Percentiles rank a stretch among this genome's conserved stretches.
Evolutionary conservation across 106 monocot species (phyloP).

Genomic region (Phalaenopsis equestris): DNA sequence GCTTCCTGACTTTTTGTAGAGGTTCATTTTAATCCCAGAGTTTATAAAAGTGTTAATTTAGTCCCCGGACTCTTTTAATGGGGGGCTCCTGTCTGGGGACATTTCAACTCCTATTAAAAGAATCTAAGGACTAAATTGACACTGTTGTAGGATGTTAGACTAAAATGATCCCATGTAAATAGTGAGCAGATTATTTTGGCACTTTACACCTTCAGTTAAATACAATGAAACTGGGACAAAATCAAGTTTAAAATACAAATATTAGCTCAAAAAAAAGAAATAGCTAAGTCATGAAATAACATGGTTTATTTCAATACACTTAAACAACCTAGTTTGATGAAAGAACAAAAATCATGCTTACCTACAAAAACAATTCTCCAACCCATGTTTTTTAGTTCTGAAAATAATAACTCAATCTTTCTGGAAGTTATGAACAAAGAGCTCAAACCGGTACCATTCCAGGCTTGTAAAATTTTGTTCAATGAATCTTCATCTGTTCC

Average conservation of each 20-base stretch:
- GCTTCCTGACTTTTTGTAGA: too few relatives aligned
- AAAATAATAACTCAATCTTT: slow-evolving; percentile 8
- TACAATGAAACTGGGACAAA: background rate
- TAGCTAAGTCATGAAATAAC: background rate
- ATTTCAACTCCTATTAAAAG: too few relatives aligned
- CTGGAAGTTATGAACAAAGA: slow-evolving; percentile 12
- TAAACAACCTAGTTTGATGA: background rate
- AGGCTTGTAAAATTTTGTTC: background rate
- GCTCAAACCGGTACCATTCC: background rate
- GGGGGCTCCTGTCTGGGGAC: too few relatives aligned
- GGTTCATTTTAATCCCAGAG: too few relatives aligned
- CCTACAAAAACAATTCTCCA: slow-evolving; percentile 14
- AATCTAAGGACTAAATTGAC: too few relatives aligned
- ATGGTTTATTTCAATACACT: background rate
- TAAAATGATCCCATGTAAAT: too few relatives aligned
- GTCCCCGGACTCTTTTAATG: too few relatives aligned
- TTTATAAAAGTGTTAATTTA: too few relatives aligned
- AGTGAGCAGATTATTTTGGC: too few relatives aligned
- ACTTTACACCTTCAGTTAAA: background rate
- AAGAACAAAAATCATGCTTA: background rate
- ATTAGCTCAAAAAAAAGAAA: background rate
- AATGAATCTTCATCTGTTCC: background rate
- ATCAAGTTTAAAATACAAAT: background rate
- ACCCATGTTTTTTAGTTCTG: background rate
- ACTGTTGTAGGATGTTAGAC: too few relatives aligned